phyloP scores from a whole-genome alignment of 1,284 basidiomycete species.

The Tilletia walkeri region DNA sequence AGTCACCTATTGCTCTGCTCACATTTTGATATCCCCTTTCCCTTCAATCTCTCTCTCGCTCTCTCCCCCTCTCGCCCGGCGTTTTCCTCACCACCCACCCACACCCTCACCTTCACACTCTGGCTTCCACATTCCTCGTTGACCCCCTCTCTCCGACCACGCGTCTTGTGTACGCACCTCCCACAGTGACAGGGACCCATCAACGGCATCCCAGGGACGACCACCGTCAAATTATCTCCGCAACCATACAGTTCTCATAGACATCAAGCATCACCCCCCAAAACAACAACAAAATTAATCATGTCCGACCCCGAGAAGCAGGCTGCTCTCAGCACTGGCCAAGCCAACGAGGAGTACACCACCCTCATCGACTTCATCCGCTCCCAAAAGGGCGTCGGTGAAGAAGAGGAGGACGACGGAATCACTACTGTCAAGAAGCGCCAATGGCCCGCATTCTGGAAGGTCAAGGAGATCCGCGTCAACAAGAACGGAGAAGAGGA shows the following conservation, averaged over 20 bases:
- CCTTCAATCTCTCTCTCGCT: too few species aligned
- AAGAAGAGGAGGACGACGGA: constrained; percentile 46
- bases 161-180: too few species aligned
- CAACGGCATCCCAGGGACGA: too few species aligned
- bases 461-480: constrained; percentile 51
- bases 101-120: too few species aligned
- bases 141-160: too few species aligned
- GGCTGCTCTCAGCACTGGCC: constrained; percentile 18
- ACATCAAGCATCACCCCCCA: background rate
- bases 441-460: constrained; percentile 47
- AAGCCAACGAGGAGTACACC: constrained; percentile 50
- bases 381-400: constrained; percentile 36
- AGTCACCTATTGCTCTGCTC: too few species aligned
- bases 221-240: too few species aligned
- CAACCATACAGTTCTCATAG: background rate
- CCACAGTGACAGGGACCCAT: too few species aligned
- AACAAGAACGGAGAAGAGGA: constrained; percentile 56
- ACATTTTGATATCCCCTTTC: too few species aligned
- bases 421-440: constrained; percentile 51
- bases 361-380: constrained; percentile 52
- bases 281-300: background rate
- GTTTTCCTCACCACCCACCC: too few species aligned
- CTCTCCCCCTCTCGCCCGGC: too few species aligned
- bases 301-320: constrained; percentile 27
- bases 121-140: too few species aligned